Base-by-base conservation (phyloP, 768 basidiomycete genomes). In the Chalciporus chontae region DNA sequence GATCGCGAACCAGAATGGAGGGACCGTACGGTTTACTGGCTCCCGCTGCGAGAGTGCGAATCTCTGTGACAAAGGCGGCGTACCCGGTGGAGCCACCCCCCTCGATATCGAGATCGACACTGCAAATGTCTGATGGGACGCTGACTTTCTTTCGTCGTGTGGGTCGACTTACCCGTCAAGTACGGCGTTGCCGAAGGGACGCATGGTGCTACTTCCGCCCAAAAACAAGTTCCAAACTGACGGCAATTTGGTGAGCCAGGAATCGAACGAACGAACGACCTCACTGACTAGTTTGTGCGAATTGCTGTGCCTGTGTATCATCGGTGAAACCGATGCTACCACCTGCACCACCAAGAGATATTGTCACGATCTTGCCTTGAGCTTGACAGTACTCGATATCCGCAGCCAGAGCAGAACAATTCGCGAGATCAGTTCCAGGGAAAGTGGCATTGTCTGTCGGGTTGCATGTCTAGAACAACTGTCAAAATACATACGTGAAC, bases 71-170 rank as follows among this genome's bases (percentile, higher is more conserved):
- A 10, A 84, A 84, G 2, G 78, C 71, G 4, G 67, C 69, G 56
- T 81, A 84, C 32, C 74, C 68, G 5, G 67, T 62, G 19, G 73
- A 73, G 15, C 69, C 64, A 15, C 86, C 86, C n/a, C 81, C 78
- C 66, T 89, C 86, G 54, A 90, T 85, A 61, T 88, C 87, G 27
- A 90, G 72, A 63, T 90, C 87, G 53, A 87, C 67, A 24, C 79
- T 81, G 47, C 5, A 19, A n/a, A 3, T 17, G 6, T 43, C 3
- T 39, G 9, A 51, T 29, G 57, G 29, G 19, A 46, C 10, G 14
- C 10, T 26, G 27, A 6, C 2, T 11, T 26, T 26, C 4, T 34
- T 13, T 19, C 8, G 14, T 9, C 43, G 18, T 36, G n/a, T 41
- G 6, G 32, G 40, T 9, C 45, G 52, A 44, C 65, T 45, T 57